Percentiles rank a stretch among this genome's conserved stretches.
Evolutionary conservation across 345 rosid species (phyloP).

Genomic region (Eucalyptus curtisii): DNA sequence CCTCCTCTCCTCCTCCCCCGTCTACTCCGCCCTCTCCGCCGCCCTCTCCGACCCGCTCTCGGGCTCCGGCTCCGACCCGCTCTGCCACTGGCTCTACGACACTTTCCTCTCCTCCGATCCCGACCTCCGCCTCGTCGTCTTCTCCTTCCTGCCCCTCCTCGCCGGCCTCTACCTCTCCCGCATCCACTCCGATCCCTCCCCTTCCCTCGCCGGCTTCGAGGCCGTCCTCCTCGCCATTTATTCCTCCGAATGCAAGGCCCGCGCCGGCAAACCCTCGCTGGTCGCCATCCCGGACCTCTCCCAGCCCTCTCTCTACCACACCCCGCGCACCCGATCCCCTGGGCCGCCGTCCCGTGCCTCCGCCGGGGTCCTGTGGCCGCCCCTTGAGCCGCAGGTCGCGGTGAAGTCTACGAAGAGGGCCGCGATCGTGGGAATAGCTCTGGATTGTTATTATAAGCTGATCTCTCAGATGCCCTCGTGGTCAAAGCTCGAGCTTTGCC

Average conservation of each 20-base stretch:
- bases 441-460: conserved; percentile 73
- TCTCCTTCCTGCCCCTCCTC: conserved; percentile 75
- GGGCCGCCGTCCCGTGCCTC: conserved; percentile 22
- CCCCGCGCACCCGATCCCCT: conserved; percentile 35
- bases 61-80: conserved; percentile 80
- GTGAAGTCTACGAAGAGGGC: conserved; percentile 19
- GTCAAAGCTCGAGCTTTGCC: conserved; percentile 82
- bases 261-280: conserved; percentile 69
- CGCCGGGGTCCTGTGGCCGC: conserved; percentile 4
- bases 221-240: conserved; percentile 87
- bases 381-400: conserved; percentile 4
- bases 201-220: conserved; percentile 87
- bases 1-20: conserved; percentile 61
- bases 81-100: conserved; percentile 97
- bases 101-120: conserved; percentile 77
- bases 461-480: conserved; percentile 80
- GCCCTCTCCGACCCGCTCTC: conserved; percentile 41
- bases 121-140: conserved; percentile 74
- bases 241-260: conserved; percentile 63
- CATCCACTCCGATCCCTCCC: conserved; percentile 67
- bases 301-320: conserved; percentile 83
- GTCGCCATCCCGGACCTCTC: conserved; percentile 81
- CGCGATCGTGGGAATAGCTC: conserved; percentile 11
- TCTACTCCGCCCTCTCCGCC: conserved; percentile 47
- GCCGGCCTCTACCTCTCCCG: conserved; percentile 64